Evolutionary conservation across 225 moss, liverwort and hornwort species (phyloP), one percentile per base, ranked within the genome.

Genomic region (Ulota crispa): DNA sequence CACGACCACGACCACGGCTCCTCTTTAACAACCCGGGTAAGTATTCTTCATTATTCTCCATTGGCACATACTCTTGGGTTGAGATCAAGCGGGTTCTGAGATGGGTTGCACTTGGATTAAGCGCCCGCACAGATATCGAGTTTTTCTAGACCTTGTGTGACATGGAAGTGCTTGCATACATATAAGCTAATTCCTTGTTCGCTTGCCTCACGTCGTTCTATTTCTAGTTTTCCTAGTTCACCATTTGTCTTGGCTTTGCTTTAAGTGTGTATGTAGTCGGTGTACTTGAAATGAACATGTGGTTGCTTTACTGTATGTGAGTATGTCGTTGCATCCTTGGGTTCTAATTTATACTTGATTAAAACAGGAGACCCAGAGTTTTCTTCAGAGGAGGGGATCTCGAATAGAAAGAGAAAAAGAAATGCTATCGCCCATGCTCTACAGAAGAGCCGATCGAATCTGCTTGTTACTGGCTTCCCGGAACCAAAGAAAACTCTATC

Each of bases 401-500:
- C 61, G 34, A 73, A 72, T 12, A 70, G 15, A 27, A 70, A 74
- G 13, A 45, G 69, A 53, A 60, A 56, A 54, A 41, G 67, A 63
- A 70, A 72, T 81, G 84, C 77, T 72, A 13, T 43, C 43, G 50
- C 50, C 32, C 84, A 55, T 23, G 23, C 3, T 77, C 61, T 78
- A 59, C 81, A 81, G 20, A 73, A 72, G 62, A 62, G 61, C 50
- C 43, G 3, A 45, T 73, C 68, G 31, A 62, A 68, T 34, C 68
- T 61, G 62, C 65, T 31, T 9, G 71, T 32, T 42, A 45, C 77
- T 59, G 76, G 64, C 72, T 13, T 30, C 14, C 65, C 13, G 47
- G 71, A 71, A 30, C 43, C 55, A 26, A 70, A 64, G 21, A 71
- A 76, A 71, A 54, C 26, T 6, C 59, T 43, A 39, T 73, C 60